These are phyloP conservation scores for Dactylellina parvicollis DNA, from an alignment of 2,329 filamentous ascomycete species.

Conservation along the genomic window DNA sequence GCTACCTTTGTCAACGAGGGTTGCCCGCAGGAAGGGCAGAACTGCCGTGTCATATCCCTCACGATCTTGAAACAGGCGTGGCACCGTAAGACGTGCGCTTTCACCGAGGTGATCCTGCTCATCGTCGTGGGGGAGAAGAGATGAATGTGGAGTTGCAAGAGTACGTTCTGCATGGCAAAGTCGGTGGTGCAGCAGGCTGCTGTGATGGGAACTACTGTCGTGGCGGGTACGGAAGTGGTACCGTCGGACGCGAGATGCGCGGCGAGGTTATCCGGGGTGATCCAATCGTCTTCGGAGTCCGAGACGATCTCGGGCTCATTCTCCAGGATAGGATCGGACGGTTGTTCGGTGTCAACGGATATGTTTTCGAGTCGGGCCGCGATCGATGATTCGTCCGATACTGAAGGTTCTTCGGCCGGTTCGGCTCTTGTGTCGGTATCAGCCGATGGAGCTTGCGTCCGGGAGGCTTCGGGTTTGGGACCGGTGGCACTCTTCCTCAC, in stretches of 20 bases:
- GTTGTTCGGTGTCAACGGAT: background rate
- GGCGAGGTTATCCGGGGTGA: constrained; percentile 90
- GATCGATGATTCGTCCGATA: background rate
- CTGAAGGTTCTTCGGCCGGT: background rate
- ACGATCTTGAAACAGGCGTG: constrained; percentile 90
- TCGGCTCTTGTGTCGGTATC: background rate
- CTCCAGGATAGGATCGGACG: constrained; percentile 42
- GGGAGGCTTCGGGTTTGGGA: too few relatives aligned
- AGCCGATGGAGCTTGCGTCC: background rate
- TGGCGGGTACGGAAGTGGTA: constrained; percentile 61
- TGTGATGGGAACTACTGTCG: constrained; percentile 73
- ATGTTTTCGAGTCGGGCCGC: background rate
- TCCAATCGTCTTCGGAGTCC: constrained; percentile 72
- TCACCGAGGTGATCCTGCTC: constrained; percentile 79
- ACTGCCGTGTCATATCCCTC: constrained; percentile 82
- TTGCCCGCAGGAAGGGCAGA: constrained; percentile 91
- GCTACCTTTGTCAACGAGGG: constrained; percentile 83
- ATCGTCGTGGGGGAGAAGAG: constrained; percentile 79
- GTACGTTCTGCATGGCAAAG: constrained; percentile 97
- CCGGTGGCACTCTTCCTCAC: constrained; percentile 5
- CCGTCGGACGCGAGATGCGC: constrained; percentile 68
- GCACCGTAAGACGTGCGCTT: constrained; percentile 89
- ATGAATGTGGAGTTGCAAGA: constrained; percentile 92
- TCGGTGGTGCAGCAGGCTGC: constrained; percentile 93
- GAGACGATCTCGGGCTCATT: constrained; percentile 61